Conservation (phyloP, 2,329 filamentous ascomycete species). For the Cryphonectria nitschkei region DNA sequence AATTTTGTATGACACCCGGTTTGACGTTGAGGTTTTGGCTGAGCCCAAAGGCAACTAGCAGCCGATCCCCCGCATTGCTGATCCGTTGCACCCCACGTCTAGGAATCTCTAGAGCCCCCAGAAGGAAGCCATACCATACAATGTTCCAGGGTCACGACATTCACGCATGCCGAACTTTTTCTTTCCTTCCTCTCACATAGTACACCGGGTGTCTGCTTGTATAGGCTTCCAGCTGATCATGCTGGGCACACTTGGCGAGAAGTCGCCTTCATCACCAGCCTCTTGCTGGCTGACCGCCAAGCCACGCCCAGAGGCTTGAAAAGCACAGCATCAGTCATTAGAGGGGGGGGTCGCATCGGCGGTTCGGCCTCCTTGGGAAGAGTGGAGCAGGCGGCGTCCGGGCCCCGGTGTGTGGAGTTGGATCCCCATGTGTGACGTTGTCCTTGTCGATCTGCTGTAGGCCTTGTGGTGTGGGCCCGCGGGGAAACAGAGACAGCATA, state of each 20-base stretch:
- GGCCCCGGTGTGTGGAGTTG: slow-evolving; percentile 10
- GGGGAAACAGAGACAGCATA: slow-evolving; percentile 16
- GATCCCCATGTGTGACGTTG: slow-evolving; percentile 25
- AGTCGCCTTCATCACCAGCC: slow-evolving; percentile 9
- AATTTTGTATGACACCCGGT: not conserved
- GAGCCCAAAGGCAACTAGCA: not conserved
- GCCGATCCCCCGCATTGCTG: slow-evolving; percentile 23
- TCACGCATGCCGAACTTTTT: not conserved
- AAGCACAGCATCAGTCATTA: not conserved
- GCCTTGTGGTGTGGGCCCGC: slow-evolving; percentile 20
- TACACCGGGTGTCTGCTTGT: slow-evolving; percentile 1
- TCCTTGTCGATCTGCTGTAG: slow-evolving; percentile 24
- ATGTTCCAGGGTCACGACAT: not conserved
- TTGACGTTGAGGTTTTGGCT: not conserved
- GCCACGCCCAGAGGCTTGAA: slow-evolving; percentile 26
- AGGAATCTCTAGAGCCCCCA: not conserved
- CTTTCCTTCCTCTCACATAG: not conserved
- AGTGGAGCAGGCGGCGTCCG: slow-evolving; percentile 19
- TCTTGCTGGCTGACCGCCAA: slow-evolving; percentile 19
- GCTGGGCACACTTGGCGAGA: slow-evolving; percentile 18
- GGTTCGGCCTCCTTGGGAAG: slow-evolving; percentile 12
- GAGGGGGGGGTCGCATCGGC: not conserved
- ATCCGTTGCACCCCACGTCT: slow-evolving; percentile 5
- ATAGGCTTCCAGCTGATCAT: not conserved
- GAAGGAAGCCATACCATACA: not conserved